Evolutionary conservation across 352 stramenopile species (phyloP), one percentile per base, ranked within the genome.

Genomic region (Pythium oligandrum): DNA sequence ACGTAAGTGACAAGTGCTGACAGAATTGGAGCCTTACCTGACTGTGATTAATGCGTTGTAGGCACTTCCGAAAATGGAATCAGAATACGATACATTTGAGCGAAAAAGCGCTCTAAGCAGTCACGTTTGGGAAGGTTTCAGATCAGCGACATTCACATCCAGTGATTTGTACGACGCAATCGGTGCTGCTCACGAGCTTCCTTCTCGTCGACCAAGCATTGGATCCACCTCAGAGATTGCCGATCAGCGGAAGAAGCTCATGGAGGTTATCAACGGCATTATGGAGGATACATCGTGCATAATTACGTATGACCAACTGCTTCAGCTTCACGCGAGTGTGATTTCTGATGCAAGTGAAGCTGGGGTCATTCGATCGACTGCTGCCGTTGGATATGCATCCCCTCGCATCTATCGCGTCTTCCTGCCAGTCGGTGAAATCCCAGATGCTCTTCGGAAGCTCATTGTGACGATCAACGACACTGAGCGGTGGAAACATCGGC

Each of bases 321-420:
- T 87, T 9, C 45, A 66, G 1, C 48, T 92, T 17, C 81, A 92
- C 51, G 48, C 68, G 37, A 83, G 70, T n/a, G 57, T 91, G 3
- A 47, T 89, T 3, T 60, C 72, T 11, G 65, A 54, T 2, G 65
- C 63, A 2, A 83, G 64, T 8, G 61, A 86, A 37, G 71, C 54
- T n/a, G 81, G 81, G 0, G 62, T 85, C 0, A 53, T 86, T 39
- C 76, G 81, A 17, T 71, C 75, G 0, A 71, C 78, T 31, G 59
- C 81, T 9, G 82, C 82, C 0, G 82, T 93, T 11, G 82, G 82
- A 9, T 93, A 88, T 42, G 79, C 82, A 1, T 90, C 82, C 3
- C 65, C 79, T 44, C 82, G 78, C 1, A 90, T 90, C 54, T 93
- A 93, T 53, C 77, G 82, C 26, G 82, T 93, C 9, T 93, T 93